Conservation (phyloP, 352 stramenopile genomes). For the Phytophthora pinifolia region DNA sequence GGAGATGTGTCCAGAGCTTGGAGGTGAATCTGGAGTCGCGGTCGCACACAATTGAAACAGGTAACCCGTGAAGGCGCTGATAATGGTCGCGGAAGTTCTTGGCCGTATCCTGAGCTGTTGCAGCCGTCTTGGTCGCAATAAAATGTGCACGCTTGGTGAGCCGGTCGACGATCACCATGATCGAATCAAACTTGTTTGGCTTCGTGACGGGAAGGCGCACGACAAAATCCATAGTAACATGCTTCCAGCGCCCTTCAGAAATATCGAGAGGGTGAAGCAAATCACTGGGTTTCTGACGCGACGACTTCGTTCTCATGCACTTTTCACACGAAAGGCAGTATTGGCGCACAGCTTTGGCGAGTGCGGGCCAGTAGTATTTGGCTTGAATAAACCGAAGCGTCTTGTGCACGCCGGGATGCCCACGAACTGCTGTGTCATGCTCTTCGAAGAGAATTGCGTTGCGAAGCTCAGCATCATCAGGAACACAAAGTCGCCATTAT, state of each 20-base stretch:
- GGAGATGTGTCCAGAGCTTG: neutral
- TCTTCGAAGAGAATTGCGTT: constrained; percentile 4
- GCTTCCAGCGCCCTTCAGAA: neutral
- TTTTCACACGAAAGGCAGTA: constrained; percentile 10
- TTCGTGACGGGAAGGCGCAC: neutral
- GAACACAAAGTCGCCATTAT: neutral
- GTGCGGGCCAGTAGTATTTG: constrained; percentile 4
- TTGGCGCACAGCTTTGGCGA: neutral
- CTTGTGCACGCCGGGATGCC: constrained; percentile 1
- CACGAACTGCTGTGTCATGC: neutral
- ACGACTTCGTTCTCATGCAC: constrained; percentile 8
- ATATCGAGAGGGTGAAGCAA: constrained; percentile 1
- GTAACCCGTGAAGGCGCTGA: constrained; percentile 3
- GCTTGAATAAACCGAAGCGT: neutral
- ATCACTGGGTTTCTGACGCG: neutral
- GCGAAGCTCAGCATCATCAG: neutral
- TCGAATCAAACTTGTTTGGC: neutral
- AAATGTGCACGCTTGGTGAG: constrained; percentile 18
- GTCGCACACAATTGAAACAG: constrained; percentile 8
- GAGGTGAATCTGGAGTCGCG: constrained; percentile 13
- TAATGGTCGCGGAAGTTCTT: constrained; percentile 1
- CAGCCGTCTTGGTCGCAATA: neutral
- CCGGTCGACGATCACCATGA: constrained; percentile 10
- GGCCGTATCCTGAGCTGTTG: neutral
- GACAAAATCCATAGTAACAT: constrained; percentile 15